These are phyloP conservation scores for Myxozyma nipponensis DNA, from an alignment of 805 yeast species.

Conservation along the genomic window DNA sequence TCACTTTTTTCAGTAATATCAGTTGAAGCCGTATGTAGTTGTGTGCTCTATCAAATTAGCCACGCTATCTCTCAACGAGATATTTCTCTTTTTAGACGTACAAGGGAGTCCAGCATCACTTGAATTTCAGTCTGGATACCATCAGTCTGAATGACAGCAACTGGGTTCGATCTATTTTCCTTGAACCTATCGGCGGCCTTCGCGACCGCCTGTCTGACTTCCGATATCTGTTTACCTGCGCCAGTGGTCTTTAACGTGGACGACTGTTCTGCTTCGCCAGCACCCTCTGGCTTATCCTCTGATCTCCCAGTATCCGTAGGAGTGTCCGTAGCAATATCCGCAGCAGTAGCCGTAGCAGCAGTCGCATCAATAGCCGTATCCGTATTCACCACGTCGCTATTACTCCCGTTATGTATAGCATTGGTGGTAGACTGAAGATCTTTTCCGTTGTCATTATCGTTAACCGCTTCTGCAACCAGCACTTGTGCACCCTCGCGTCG, in stretches of 20 bases:
- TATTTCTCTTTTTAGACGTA: neutral
- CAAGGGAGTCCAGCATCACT: slow-evolving; percentile 11
- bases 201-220: slow-evolving; percentile 15
- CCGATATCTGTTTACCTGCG: neutral
- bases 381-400: too few species aligned
- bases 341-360: neutral
- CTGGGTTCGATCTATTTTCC: slow-evolving; percentile 12
- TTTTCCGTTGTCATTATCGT: too few species aligned
- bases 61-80: neutral
- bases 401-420: too few species aligned
- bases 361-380: too few species aligned
- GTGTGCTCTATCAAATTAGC: neutral
- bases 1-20: slow-evolving; percentile 16
- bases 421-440: too few species aligned
- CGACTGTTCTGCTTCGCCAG: too few species aligned
- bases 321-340: neutral
- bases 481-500: too few species aligned
- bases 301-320: neutral
- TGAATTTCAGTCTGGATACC: slow-evolving; percentile 17
- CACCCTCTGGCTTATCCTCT: neutral
- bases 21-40: slow-evolving; percentile 5
- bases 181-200: slow-evolving; percentile 8
- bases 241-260: too few species aligned
- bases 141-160: slow-evolving; percentile 18
- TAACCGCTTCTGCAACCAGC: too few species aligned